Base-by-base conservation (phyloP, 306 rosid species). In the Inga leiocalycina region DNA sequence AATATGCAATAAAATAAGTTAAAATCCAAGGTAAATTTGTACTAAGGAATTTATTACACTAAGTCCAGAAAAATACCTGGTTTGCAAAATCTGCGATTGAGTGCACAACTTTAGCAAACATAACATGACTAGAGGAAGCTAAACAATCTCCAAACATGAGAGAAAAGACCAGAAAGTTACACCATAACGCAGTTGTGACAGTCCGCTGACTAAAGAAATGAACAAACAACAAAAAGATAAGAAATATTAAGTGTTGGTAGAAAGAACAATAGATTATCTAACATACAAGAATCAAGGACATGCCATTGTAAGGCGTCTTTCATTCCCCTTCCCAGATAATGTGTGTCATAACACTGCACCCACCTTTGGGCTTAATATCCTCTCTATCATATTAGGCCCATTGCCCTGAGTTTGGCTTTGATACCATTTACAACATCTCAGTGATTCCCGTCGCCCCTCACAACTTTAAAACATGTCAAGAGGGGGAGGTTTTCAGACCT, bases 111-210 rank as follows among this genome's bases (percentile, higher is more conserved):
- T 97, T 98, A 43, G 99, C 98, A 68, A 97, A 70, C 91, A 97
- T 88, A 65, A 97, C 98, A 91, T 97, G 99, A 74, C 99, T 97
- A 39, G 98, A 89, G 67, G 98, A 88, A 20, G 86, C 59, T 5
- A 89, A 82, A 97, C 97, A 97, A 49, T 94, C 98, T 30, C 97
- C 97, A 83, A 97, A 90, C 74, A 94, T 97, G 85, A 97, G 97
- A n/a, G 99, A 94, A 87, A 97, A 97, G 65, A 97, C 99, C 65
- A 97, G 97, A 81, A 97, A 92, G 84, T 97, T 97, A 92, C 99
- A 97, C 97, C 98, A 94, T 85, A 94, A 81, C 68, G 99, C 99
- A 71, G 98, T 97, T 27, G 89, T 92, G 76, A 97, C 98, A 44
- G 98, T 98, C 72, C 97, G 88, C 82, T 94, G 98, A 92, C 98